Percentiles rank a stretch among this genome's conserved stretches.
phyloP scores from a whole-genome alignment of 331 rosid species.

The Acacia concinna region DNA sequence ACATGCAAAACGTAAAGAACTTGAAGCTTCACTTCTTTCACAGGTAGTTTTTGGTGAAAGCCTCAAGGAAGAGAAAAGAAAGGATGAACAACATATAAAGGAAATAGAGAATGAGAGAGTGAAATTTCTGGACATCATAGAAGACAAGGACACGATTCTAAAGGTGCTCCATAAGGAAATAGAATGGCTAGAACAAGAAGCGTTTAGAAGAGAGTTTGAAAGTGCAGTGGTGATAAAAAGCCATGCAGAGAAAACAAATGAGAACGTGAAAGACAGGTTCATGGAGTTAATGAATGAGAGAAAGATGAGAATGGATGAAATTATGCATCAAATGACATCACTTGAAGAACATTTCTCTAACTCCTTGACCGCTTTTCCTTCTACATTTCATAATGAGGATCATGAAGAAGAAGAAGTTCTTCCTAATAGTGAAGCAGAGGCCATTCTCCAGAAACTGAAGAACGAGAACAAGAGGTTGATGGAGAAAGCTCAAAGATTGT shows the following conservation, averaged over 20 bases:
- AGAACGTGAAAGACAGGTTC: constrained; percentile 40
- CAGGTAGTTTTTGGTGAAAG: constrained; percentile 64
- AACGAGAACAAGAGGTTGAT: constrained; percentile 49
- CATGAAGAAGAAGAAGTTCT: constrained; percentile 37
- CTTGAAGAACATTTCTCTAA: constrained; percentile 43
- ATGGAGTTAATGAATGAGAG: constrained; percentile 38
- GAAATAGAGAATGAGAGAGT: constrained; percentile 39
- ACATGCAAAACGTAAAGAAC: constrained; percentile 48
- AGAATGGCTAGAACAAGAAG: constrained; percentile 51
- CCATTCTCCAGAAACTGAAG: constrained; percentile 52
- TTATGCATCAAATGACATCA: constrained; percentile 39
- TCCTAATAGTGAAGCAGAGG: constrained; percentile 37
- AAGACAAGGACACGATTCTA: constrained; percentile 45
- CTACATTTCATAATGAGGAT: constrained; percentile 24
- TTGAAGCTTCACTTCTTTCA: constrained; percentile 77
- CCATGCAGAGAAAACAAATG: constrained; percentile 11
- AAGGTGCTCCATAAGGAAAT: constrained; percentile 50
- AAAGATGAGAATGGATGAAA: constrained; percentile 39
- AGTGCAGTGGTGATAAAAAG: constrained; percentile 42
- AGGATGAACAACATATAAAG: constrained; percentile 36
- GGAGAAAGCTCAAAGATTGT: constrained; percentile 53
- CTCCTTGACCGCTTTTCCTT: constrained; percentile 42
- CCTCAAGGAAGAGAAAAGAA: constrained; percentile 52
- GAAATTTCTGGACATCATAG: constrained; percentile 26
- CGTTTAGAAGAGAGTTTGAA: constrained; percentile 52